A percentile compares a stretch with the other conserved stretches of the same genome.
These are phyloP conservation scores for Populus tremula DNA, from an alignment of 345 rosid genomes.

Conservation along the genomic window DNA sequence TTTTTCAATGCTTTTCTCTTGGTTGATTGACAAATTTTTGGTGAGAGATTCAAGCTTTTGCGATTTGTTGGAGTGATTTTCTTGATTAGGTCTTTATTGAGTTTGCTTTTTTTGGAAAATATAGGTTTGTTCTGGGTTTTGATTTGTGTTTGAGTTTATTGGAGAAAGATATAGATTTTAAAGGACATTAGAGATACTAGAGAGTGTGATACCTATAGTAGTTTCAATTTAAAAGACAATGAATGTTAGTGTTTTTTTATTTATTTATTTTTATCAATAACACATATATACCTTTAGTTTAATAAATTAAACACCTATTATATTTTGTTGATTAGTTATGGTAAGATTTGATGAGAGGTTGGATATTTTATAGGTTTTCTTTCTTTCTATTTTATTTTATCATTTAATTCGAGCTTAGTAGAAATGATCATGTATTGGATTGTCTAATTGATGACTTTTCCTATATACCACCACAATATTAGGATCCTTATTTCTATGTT, in stretches of 20 bases:
- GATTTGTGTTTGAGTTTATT: slow-evolving; percentile 25
- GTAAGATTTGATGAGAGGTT: not conserved
- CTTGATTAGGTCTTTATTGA: slow-evolving; percentile 26
- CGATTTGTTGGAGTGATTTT: slow-evolving; percentile 31
- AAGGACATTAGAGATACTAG: not conserved
- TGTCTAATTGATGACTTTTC: no score
- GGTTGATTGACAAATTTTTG: not conserved
- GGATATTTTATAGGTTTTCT: not conserved
- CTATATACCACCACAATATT: no score
- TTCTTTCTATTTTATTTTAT: not conserved
- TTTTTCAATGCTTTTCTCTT: not conserved
- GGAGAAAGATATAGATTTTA: not conserved
- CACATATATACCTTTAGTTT: not conserved
- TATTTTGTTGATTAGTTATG: not conserved
- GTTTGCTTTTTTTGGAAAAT: slow-evolving; percentile 55
- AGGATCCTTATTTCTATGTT: no score
- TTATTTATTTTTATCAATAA: no score
- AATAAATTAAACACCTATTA: not conserved
- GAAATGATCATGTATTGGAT: rapidly evolving
- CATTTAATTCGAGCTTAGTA: no score
- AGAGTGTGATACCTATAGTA: not conserved
- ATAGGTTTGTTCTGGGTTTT: slow-evolving; percentile 40
- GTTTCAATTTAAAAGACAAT: not conserved
- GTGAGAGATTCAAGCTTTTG: slow-evolving; percentile 30
- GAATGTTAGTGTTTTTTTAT: not conserved